Evolutionary conservation across 305 asterid genomes (phyloP).

Genomic region (Plantago coronopus): DNA sequence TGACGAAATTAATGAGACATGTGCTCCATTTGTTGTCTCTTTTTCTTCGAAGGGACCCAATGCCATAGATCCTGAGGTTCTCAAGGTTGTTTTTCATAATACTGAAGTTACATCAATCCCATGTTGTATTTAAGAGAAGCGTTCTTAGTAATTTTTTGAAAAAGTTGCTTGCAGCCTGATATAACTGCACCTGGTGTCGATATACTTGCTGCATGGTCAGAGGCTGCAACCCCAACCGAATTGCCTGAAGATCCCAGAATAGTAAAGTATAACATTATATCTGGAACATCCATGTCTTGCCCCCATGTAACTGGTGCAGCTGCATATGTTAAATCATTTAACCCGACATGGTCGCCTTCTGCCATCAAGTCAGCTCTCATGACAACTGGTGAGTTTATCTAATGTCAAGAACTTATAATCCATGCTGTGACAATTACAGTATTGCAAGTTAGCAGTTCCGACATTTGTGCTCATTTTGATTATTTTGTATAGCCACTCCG

Average conservation of each 20-base stretch:
- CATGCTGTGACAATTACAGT: neutral
- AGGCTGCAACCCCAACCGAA: slow-evolving; percentile 34
- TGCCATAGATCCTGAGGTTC: slow-evolving; percentile 31
- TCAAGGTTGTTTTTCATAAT: slow-evolving; percentile 29
- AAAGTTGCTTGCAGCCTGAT: slow-evolving; percentile 43
- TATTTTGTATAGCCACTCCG: slow-evolving; percentile 28
- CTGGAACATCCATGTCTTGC: slow-evolving; percentile 70
- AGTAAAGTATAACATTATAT: slow-evolving; percentile 45
- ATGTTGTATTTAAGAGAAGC: neutral
- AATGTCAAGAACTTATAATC: neutral
- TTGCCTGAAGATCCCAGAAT: slow-evolving; percentile 32
- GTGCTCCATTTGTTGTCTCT: slow-evolving; percentile 34
- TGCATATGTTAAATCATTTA: slow-evolving; percentile 53
- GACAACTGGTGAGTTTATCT: slow-evolving; percentile 50
- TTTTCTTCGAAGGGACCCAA: slow-evolving; percentile 50
- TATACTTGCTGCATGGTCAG: slow-evolving; percentile 64
- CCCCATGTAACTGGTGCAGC: slow-evolving; percentile 61
- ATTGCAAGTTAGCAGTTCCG: neutral
- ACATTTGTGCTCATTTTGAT: neutral
- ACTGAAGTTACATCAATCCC: neutral
- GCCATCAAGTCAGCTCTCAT: slow-evolving; percentile 63
- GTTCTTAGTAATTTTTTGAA: neutral
- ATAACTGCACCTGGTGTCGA: slow-evolving; percentile 57
- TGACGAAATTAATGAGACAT: slow-evolving; percentile 7
- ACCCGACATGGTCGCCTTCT: slow-evolving; percentile 60